These are phyloP conservation scores for Inga laurina DNA, from an alignment of 306 rosid species.

Conservation along the genomic window DNA sequence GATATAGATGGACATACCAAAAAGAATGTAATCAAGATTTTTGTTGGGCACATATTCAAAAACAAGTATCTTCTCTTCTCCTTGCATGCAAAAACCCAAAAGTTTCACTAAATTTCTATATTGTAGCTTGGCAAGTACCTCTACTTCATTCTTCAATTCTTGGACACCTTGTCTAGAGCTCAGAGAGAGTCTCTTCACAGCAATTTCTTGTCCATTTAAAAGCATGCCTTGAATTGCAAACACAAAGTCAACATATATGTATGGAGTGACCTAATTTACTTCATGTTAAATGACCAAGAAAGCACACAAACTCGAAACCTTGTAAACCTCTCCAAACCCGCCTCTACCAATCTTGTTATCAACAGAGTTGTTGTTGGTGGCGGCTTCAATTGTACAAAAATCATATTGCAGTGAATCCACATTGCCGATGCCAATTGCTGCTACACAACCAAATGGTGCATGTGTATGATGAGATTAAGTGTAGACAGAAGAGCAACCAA, in stretches of 20 bases:
- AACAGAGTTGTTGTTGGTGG: constrained; percentile 47
- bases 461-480: neutral
- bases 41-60: constrained; percentile 55
- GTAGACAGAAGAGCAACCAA: neutral
- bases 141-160: constrained; percentile 62
- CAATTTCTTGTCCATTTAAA: neutral
- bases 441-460: constrained; percentile 21
- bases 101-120: constrained; percentile 57
- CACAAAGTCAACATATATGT: neutral
- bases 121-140: constrained; percentile 52
- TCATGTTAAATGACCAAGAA: neutral
- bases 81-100: constrained; percentile 55
- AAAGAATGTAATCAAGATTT: constrained; percentile 46
- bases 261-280: neutral
- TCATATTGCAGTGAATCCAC: constrained; percentile 48
- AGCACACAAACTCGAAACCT: constrained; percentile 31
- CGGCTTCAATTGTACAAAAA: constrained; percentile 37
- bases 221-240: constrained; percentile 44
- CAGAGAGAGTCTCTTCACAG: neutral
- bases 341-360: constrained; percentile 54
- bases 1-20: constrained; percentile 29
- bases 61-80: constrained; percentile 52
- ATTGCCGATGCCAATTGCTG: neutral
- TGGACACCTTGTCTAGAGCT: constrained; percentile 44
- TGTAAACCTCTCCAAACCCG: constrained; percentile 56